These are phyloP conservation scores for Penicillium hesseltinei DNA, from an alignment of 2,329 filamentous ascomycete genomes.

Conservation along the genomic window DNA sequence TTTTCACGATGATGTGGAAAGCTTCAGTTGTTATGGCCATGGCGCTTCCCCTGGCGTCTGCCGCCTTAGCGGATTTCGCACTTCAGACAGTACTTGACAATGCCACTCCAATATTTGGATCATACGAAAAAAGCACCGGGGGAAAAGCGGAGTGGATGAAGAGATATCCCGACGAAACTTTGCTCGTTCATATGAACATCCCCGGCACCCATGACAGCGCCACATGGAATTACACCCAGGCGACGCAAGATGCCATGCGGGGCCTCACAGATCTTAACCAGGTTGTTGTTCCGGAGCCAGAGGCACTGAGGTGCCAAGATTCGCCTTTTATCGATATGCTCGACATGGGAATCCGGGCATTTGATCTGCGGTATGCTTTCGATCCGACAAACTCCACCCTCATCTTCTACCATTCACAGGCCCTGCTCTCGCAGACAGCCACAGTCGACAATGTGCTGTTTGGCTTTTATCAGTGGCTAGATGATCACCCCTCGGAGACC, in stretches of 20 bases:
- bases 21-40: not conserved
- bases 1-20: not conserved
- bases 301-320: constrained; percentile 47
- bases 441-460: constrained; percentile 48
- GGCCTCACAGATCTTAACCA: constrained; percentile 44
- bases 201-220: constrained; percentile 52
- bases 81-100: constrained; percentile 45
- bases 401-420: constrained; percentile 51
- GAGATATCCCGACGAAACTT: constrained; percentile 42
- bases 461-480: constrained; percentile 51
- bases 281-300: constrained; percentile 26
- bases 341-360: constrained; percentile 49
- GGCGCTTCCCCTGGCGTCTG: not conserved
- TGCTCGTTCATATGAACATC: constrained; percentile 49
- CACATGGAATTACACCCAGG: constrained; percentile 52
- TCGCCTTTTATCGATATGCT: constrained; percentile 42
- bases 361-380: constrained; percentile 52
- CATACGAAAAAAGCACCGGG: constrained; percentile 22
- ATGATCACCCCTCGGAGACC: constrained; percentile 46
- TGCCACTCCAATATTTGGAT: constrained; percentile 47
- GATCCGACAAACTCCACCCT: constrained; percentile 48
- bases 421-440: constrained; percentile 46
- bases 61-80: constrained; percentile 35
- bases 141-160: constrained; percentile 49
- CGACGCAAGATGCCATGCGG: constrained; percentile 42